Conservation (phyloP, 768 basidiomycete species). For the Tubosaeta sp. region DNA sequence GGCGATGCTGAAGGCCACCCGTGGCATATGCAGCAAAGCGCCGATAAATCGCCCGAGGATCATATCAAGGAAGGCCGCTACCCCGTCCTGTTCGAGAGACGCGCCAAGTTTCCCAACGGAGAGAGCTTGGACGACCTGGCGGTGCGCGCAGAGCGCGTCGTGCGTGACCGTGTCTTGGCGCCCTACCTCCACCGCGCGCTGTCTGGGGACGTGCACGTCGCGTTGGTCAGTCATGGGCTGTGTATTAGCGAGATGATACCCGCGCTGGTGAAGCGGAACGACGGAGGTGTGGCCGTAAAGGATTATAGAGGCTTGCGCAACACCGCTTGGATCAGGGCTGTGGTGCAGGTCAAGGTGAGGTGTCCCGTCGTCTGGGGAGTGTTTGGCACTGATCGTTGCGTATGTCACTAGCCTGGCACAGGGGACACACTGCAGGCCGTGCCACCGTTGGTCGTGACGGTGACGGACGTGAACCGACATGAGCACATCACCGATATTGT, state of each 20-base stretch:
- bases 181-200: constrained; percentile 47
- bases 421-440: constrained; percentile 15
- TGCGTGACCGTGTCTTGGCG: constrained; percentile 47
- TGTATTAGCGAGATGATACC: constrained; percentile 61
- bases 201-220: constrained; percentile 46
- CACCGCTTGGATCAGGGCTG: constrained; percentile 64
- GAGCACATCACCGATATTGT: constrained; percentile 58
- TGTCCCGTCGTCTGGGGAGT: neutral
- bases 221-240: constrained; percentile 72
- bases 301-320: constrained; percentile 54
- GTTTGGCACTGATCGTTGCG: constrained; percentile 1
- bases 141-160: constrained; percentile 45
- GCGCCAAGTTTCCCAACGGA: constrained; percentile 66
- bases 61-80: constrained; percentile 52
- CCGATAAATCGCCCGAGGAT: constrained; percentile 35
- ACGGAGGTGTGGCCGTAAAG: constrained; percentile 21
- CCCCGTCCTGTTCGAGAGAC: constrained; percentile 44
- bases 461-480: constrained; percentile 51
- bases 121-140: constrained; percentile 66
- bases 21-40: constrained; percentile 31
- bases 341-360: constrained; percentile 45
- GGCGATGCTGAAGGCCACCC: constrained; percentile 66
- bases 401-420: constrained; percentile 25
- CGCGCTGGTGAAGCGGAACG: constrained; percentile 44
- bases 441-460: constrained; percentile 37